phyloP scores from a whole-genome alignment of 1,284 basidiomycete genomes.

The Rhodotorula mucilaginosa region DNA sequence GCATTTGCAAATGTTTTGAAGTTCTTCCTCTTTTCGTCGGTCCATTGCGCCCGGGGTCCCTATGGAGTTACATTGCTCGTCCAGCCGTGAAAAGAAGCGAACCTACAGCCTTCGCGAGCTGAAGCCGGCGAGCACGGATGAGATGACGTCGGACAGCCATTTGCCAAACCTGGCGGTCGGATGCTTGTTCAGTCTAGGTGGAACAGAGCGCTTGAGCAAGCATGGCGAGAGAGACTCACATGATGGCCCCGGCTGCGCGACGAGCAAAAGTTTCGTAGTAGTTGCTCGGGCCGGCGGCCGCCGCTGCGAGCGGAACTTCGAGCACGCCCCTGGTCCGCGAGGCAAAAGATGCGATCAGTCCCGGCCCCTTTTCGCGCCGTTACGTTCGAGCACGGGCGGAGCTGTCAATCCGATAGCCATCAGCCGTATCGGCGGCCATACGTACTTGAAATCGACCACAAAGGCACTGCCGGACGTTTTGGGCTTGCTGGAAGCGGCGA shows the following conservation, averaged over 20 bases:
- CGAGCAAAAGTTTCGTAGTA: constrained; percentile 27
- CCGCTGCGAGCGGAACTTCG: constrained; percentile 19
- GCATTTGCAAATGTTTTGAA: too few relatives aligned
- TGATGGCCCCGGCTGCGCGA: constrained; percentile 18
- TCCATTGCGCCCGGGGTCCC: neutral
- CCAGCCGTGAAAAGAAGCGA: neutral
- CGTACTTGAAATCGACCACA: constrained; percentile 33
- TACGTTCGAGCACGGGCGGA: too few relatives aligned
- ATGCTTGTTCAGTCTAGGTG: neutral
- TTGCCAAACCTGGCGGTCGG: neutral
- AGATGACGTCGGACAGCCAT: neutral
- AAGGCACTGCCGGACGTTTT: constrained; percentile 22
- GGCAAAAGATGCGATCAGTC: too few relatives aligned
- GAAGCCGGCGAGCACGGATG: neutral
- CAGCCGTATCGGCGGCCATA: neutral
- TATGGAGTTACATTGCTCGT: too few relatives aligned
- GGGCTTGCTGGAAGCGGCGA: constrained; percentile 23
- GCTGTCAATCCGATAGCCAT: too few relatives aligned
- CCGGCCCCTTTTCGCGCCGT: too few relatives aligned
- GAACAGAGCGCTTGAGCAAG: neutral
- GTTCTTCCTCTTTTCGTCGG: neutral
- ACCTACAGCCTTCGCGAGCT: neutral
- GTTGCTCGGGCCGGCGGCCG: neutral
- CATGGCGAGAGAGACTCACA: constrained; percentile 15
- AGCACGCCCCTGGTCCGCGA: constrained; percentile 28